These are phyloP conservation scores for Yamadazyma kanchanaburiensis DNA, from an alignment of 1,139 yeast species.

Conservation along the genomic window DNA sequence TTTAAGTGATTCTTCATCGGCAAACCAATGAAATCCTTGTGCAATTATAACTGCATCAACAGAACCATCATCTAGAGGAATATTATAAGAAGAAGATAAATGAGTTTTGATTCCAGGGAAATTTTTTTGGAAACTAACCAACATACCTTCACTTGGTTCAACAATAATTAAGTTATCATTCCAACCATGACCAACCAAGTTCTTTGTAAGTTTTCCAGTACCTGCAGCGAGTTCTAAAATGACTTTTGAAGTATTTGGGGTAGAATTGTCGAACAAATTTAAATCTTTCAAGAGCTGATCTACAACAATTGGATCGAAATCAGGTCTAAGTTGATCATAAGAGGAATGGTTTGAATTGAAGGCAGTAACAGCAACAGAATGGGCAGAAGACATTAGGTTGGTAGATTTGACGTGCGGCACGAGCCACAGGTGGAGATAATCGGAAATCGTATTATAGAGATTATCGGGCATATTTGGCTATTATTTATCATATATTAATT, in stretches of 20 bases:
- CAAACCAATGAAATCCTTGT: constrained; percentile 71
- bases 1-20: constrained; percentile 44
- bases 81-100: constrained; percentile 44
- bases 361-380: constrained; percentile 38
- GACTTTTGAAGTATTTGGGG: constrained; percentile 19
- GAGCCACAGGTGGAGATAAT: too few species aligned
- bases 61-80: constrained; percentile 45
- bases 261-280: constrained; percentile 19
- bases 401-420: not conserved
- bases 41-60: constrained; percentile 58
- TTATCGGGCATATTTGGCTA: too few species aligned
- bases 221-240: constrained; percentile 63
- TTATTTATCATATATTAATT: too few species aligned
- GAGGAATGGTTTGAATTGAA: constrained; percentile 52
- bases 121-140: constrained; percentile 41
- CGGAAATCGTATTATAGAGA: too few species aligned
- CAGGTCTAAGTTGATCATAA: constrained; percentile 58
- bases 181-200: constrained; percentile 43
- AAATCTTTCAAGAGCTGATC: constrained; percentile 41
- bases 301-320: constrained; percentile 47
- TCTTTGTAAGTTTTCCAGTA: constrained; percentile 61
- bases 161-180: constrained; percentile 37
- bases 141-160: constrained; percentile 64
- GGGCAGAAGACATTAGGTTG: constrained; percentile 13
- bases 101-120: constrained; percentile 43